Conservation (phyloP, 2,329 filamentous ascomycete genomes). For the Hypoxylon sp. region DNA sequence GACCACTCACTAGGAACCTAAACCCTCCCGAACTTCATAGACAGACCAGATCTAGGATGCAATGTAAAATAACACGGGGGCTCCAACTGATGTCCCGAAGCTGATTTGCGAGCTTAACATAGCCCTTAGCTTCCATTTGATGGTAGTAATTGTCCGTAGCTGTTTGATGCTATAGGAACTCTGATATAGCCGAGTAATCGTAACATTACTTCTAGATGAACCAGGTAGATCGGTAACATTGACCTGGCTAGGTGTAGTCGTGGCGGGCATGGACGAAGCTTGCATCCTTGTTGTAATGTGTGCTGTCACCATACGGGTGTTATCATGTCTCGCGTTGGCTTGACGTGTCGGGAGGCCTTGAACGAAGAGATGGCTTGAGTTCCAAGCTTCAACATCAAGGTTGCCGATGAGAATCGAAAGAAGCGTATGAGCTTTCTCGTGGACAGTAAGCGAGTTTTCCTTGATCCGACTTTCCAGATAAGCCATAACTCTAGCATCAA, state of each 20-base stretch:
- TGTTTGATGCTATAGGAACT: neutral
- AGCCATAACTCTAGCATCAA: constrained; percentile 32
- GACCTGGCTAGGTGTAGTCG: neutral
- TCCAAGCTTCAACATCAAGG: constrained; percentile 31
- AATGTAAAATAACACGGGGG: constrained; percentile 29
- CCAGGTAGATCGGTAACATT: neutral
- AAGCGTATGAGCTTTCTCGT: constrained; percentile 23
- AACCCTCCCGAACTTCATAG: constrained; percentile 27
- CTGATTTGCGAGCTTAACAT: constrained; percentile 25
- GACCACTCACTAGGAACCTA: constrained; percentile 29
- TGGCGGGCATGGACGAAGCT: neutral
- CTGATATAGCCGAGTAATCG: neutral
- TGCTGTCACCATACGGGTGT: neutral
- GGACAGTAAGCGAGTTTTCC: constrained; percentile 17
- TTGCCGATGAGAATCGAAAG: constrained; percentile 31
- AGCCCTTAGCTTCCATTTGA: constrained; percentile 11
- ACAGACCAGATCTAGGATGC: constrained; percentile 31
- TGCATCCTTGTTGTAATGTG: neutral
- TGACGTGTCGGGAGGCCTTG: neutral
- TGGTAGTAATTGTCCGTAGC: neutral
- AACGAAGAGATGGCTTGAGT: constrained; percentile 12
- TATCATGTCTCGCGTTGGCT: neutral
- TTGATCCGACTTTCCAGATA: constrained; percentile 25
- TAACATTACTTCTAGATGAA: neutral
- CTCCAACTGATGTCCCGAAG: constrained; percentile 23